Conservation (phyloP, 2,329 filamentous ascomycete genomes). For the Nectriaceae sp. region DNA sequence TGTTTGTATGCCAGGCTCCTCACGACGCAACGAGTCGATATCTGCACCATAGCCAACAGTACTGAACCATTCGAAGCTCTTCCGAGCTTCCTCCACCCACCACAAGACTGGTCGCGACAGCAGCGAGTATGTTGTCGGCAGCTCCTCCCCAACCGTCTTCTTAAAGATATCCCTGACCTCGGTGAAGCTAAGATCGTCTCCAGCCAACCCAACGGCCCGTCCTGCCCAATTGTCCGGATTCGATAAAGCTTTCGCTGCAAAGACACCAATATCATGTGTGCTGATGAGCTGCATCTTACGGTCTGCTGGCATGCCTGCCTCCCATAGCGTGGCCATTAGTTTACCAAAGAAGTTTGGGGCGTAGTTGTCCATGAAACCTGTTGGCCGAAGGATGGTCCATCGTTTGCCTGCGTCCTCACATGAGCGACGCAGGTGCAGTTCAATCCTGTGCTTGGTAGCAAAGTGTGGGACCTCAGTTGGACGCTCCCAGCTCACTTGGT, state of each 20-base stretch:
- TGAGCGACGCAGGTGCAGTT: constrained; percentile 8
- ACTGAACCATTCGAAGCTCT: constrained; percentile 20
- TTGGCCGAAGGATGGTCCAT: constrained; percentile 30
- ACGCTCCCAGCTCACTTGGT: constrained; percentile 10
- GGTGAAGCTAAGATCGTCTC: constrained; percentile 2
- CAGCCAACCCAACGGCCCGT: background rate
- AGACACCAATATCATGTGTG: constrained; percentile 25
- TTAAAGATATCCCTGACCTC: background rate
- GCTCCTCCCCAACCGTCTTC: background rate
- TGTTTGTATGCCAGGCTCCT: constrained; percentile 8
- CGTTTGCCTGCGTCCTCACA: constrained; percentile 3
- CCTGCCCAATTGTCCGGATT: background rate
- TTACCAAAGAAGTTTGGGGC: constrained; percentile 24
- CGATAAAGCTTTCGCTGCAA: constrained; percentile 3
- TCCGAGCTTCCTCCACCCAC: constrained; percentile 11
- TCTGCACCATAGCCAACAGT: constrained; percentile 14
- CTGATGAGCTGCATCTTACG: constrained; percentile 28
- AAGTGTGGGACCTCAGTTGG: constrained; percentile 21
- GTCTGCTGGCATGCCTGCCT: constrained; percentile 23
- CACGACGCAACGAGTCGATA: background rate
- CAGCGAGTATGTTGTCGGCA: constrained; percentile 7
- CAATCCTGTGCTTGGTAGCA: constrained; percentile 19
- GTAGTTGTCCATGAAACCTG: constrained; percentile 32
- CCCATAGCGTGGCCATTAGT: constrained; percentile 29
- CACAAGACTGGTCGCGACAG: constrained; percentile 12